Evolutionary conservation across 1,284 basidiomycete genomes (phyloP), one percentile per base, ranked within the genome.

Genomic region (Ganoderma leucocontextum): DNA sequence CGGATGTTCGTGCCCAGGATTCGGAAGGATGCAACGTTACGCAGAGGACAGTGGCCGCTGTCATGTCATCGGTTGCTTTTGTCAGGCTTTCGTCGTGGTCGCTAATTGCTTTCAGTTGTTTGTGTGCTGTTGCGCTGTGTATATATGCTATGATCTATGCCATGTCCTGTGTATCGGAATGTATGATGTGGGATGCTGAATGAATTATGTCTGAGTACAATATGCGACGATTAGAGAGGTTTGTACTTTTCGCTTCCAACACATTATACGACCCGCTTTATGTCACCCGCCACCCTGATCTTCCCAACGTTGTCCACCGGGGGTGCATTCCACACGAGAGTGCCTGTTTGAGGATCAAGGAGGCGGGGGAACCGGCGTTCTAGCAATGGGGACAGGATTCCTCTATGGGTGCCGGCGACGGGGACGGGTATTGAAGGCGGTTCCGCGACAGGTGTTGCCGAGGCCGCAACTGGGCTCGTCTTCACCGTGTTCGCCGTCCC

Each of bases 291-390:
- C 39, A 59, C 75, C 53, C 72, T 36, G 66, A 85, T 38, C 36
- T 77, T 78, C 49, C 89, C 90, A 33, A 87, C 76, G 57, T 84
- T 82, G 71, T 92, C 89, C 62, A 92, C 82, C 1, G 89, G 82
- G 10, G 90, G 90, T n/a, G 91, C 90, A 53, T 89, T 89, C 87
- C 88, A 91, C 8, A 92, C 84, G 0, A 90, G 70, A 0, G 89
- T 91, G 77, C 88, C 90, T 22, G 79, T 80, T 70, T 79, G 75
- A 15, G 89, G 89, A 75, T 92, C 90, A 47, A 92, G 76, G 44
- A 89, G 69, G 42, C 79, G 70, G 2, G 89, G 89, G 65, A 85
- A 84, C 9, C 78, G 78, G 49, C 74, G 74, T 44, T 86, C 85
- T 33, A 90, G 77, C 58, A 81, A 65, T 33, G 80, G 79, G 1